phyloP scores from a whole-genome alignment of 2,329 filamentous ascomycete species.

The Aspergillus japonicus region DNA sequence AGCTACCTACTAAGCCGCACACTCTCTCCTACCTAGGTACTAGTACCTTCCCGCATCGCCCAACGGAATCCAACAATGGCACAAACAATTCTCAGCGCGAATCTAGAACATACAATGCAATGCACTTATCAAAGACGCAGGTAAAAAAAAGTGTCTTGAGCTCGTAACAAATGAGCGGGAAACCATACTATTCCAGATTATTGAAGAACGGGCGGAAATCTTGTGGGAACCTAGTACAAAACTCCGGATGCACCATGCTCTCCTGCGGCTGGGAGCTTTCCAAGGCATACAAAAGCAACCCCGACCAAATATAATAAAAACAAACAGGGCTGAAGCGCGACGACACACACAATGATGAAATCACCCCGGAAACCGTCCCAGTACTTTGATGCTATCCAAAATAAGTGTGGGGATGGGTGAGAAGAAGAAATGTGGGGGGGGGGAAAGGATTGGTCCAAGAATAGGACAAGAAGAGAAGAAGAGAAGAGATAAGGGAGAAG shows the following conservation, averaged over 20 bases:
- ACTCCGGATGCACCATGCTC: not conserved
- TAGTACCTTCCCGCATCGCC: no score
- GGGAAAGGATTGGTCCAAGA: not conserved
- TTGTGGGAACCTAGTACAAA: not conserved
- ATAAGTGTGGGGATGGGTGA: not conserved
- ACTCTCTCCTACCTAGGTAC: no score
- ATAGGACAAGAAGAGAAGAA: not conserved
- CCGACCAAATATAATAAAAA: no score
- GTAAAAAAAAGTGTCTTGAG: not conserved
- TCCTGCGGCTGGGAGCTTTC: not conserved
- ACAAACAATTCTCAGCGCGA: no score
- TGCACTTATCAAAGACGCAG: no score
- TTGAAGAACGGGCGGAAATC: not conserved
- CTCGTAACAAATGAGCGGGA: not conserved
- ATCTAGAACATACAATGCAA: no score
- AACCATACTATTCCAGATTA: not conserved
- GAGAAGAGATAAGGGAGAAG: not conserved
- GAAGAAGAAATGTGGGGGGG: not conserved
- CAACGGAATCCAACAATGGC: no score
- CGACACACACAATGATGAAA: not conserved
- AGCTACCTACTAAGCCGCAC: no score
- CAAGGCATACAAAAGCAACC: not conserved
- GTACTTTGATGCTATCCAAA: not conserved
- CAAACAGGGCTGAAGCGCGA: conserved; percentile 7
- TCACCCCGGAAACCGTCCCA: not conserved